These are phyloP conservation scores for Penicillium sp. DNA, from an alignment of 2,329 filamentous ascomycete species.

Conservation along the genomic window DNA sequence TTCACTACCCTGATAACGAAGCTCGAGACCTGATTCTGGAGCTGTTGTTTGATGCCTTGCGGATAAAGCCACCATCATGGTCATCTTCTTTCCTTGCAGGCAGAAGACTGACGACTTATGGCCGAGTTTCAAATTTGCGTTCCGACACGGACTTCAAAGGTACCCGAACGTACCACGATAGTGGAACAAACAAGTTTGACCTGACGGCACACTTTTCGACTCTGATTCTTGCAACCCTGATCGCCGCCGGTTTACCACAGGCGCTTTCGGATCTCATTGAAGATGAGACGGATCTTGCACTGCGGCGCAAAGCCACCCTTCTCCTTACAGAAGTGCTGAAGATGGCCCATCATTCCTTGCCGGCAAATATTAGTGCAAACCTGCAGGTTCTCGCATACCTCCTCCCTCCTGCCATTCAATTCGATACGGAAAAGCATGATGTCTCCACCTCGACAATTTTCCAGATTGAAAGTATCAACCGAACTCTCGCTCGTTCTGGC, in stretches of 20 bases:
- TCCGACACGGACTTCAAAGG: conserved; percentile 58
- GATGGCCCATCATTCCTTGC: conserved; percentile 81
- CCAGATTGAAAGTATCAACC: conserved; percentile 95
- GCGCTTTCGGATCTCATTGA: conserved; percentile 54
- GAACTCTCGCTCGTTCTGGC: conserved; percentile 81
- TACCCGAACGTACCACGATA: conserved; percentile 61
- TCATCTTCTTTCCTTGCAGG: conserved; percentile 94
- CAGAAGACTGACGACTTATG: conserved; percentile 89
- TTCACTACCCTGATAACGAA: conserved; percentile 60
- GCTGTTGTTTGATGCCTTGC: conserved; percentile 76
- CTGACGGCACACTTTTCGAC: conserved; percentile 94
- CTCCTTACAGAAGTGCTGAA: conserved; percentile 90
- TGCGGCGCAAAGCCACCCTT: conserved; percentile 87
- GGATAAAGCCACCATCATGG: conserved; percentile 93
- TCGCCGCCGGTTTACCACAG: conserved; percentile 74
- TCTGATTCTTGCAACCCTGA: conserved; percentile 78
- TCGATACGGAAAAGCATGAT: conserved; percentile 71
- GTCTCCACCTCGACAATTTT: conserved; percentile 89
- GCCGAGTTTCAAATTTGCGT: conserved; percentile 84
- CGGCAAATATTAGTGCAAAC: conserved; percentile 76
- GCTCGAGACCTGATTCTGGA: conserved; percentile 80
- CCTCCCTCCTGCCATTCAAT: conserved; percentile 73
- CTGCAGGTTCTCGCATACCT: conserved; percentile 87
- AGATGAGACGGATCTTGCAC: conserved; percentile 50
- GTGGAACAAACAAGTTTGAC: conserved; percentile 66